Conservation (phyloP, 192 early-diverging fungal species). For the Neocallimastix lanati region DNA sequence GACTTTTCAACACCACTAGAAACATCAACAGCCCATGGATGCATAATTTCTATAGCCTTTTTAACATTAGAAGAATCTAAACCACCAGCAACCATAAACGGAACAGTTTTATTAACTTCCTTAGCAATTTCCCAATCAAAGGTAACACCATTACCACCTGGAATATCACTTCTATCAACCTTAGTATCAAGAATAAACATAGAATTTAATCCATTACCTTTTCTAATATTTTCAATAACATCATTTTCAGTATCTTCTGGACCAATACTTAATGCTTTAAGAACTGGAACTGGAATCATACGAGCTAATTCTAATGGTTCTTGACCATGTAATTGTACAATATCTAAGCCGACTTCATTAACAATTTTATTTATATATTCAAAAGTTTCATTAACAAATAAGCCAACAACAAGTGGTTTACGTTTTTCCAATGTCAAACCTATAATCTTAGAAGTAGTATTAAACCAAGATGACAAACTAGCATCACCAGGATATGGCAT, state of each 20-base stretch:
- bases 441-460: conserved; percentile 23
- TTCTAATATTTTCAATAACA: conserved; percentile 1
- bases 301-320: conserved; percentile 45
- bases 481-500: conserved; percentile 2
- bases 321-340: conserved; percentile 84
- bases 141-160: conserved; percentile 56
- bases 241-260: conserved; percentile 22
- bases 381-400: conserved; percentile 72
- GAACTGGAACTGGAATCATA: conserved; percentile 60
- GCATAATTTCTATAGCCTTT: conserved; percentile 42
- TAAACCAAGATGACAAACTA: conserved; percentile 12
- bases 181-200: conserved; percentile 25
- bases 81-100: conserved; percentile 79
- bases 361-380: conserved; percentile 55
- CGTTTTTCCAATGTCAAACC: conserved; percentile 13
- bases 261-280: conserved; percentile 80
- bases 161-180: conserved; percentile 38
- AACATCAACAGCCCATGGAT: conserved; percentile 81
- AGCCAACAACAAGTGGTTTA: conserved; percentile 73
- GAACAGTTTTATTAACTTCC: conserved; percentile 19
- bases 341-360: conserved; percentile 49
- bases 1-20: conserved; percentile 75
- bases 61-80: conserved; percentile 65
- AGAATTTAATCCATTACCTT: conserved; percentile 3
- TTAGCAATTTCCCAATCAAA: conserved; percentile 79